Percentiles rank a stretch among this genome's conserved stretches.
phyloP scores from a whole-genome alignment of 805 yeast species.

The Wickerhamiella musiphila region DNA sequence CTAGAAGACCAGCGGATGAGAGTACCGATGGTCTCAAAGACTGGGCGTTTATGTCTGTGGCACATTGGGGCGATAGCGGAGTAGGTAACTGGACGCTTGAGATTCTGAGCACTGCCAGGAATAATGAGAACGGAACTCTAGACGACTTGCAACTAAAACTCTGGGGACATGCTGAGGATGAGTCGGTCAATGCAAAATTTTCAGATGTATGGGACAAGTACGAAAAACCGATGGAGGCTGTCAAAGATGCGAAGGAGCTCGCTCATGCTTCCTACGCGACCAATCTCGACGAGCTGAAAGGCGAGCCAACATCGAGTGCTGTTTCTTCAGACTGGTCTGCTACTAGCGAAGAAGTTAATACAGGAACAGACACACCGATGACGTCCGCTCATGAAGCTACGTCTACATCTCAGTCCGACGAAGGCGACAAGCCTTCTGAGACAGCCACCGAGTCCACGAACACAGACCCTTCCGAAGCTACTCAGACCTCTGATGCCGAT shows the following conservation, averaged over 20 bases:
- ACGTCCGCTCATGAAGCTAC: background rate
- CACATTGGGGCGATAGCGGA: conserved; percentile 86
- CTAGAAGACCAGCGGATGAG: conserved; percentile 41
- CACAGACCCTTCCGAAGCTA: background rate
- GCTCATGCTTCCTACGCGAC: background rate
- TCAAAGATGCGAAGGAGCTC: conserved; percentile 3
- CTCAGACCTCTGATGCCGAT: background rate
- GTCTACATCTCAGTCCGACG: background rate
- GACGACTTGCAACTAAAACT: conserved; percentile 59
- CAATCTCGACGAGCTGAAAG: background rate
- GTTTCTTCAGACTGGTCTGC: background rate
- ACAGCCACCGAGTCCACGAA: background rate
- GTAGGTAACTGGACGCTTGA: conserved; percentile 68
- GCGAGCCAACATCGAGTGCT: background rate
- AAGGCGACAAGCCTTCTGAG: background rate
- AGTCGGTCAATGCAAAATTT: conserved; percentile 39
- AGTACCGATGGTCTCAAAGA: conserved; percentile 41
- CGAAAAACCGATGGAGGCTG: conserved; percentile 7
- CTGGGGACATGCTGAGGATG: conserved; percentile 66
- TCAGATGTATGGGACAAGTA: conserved; percentile 16
- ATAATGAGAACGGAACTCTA: conserved; percentile 24
- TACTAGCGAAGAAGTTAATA: background rate
- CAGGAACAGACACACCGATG: background rate
- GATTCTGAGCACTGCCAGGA: conserved; percentile 34
- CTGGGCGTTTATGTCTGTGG: conserved; percentile 96